Base-by-base conservation (phyloP, 176 grass and related monocot species). In the Avena sativa region DNA sequence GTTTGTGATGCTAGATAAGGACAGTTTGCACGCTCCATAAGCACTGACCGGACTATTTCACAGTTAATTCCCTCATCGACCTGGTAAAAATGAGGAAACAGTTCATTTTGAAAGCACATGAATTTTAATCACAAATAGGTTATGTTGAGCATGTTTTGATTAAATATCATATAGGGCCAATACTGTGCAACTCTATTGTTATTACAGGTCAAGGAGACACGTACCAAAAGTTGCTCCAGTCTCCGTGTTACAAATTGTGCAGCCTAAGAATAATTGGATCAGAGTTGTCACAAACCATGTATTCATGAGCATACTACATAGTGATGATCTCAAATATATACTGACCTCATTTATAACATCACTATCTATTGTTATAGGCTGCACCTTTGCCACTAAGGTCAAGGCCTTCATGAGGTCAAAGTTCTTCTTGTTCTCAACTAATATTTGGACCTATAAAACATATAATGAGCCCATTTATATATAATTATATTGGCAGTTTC, bases 161-260 rank as follows among this genome's bases (percentile, higher is more conserved):
- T 8, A 19, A 57, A 79, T 53, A 28, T 59, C 58, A 81, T 32
- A 59, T 76, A 81, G 34, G 69, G 34, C 6, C 64, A 16, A 67
- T 67, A 34, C 28, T 32, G 16, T 19, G 53, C 53, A 57, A 57
- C 6, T 19, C 0, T 69, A 80, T 12, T 38, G 66, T 84, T 15
- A 89, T 84, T 60, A 73, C 38, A 82, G 74, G 50, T 82, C 59
- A 60, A 87, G 32, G 44, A 51, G 55, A 71, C 86, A 86, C 84
- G 8, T 98, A 98, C 96, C 92, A 98, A 88, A 91, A 98, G 88
- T 85, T 98, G 96, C 76, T 98, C 96, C 75, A 95, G 84, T 90
- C 96, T 95, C 50, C 96, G 81, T 71, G 90, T 86, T 78, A 95
- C 90, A 87, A 98, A 98, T 89, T 98, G 90, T 69, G 91, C 74